A percentile compares a stretch with the other conserved stretches of the same genome.
Evolutionary conservation across 2,329 filamentous ascomycete species (phyloP).

Genomic region (Ampelomyces quisqualis): DNA sequence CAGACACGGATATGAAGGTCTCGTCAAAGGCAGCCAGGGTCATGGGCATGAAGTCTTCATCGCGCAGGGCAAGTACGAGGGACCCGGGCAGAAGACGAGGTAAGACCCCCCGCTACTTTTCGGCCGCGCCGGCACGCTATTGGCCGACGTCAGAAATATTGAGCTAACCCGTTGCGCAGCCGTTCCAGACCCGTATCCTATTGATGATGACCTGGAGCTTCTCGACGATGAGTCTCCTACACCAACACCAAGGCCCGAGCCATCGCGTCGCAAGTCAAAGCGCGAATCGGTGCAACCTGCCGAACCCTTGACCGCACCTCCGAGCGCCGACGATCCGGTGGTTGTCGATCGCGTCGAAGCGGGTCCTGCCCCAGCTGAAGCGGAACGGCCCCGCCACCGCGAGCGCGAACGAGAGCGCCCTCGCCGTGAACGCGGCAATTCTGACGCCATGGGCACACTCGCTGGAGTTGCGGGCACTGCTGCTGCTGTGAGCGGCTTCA

Average conservation of each 20-base stretch:
- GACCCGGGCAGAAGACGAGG: slow-evolving; percentile 54
- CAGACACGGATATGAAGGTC: slow-evolving; percentile 60
- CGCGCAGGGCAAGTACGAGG: slow-evolving; percentile 47
- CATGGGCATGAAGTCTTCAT: slow-evolving; percentile 58
- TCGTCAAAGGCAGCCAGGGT: slow-evolving; percentile 77
- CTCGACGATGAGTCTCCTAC: slow-evolving; percentile 45
- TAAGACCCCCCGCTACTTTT: slow-evolving; percentile 36
- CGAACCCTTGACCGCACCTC: slow-evolving; percentile 40
- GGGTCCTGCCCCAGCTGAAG: slow-evolving; percentile 50
- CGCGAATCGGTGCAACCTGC: slow-evolving; percentile 41
- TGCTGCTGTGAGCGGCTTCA: slow-evolving; percentile 55
- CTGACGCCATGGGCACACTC: slow-evolving; percentile 59
- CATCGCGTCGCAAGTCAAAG: slow-evolving; percentile 47
- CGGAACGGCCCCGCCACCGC: slow-evolving; percentile 45
- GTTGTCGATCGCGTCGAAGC: slow-evolving; percentile 43
- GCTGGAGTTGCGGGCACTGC: slow-evolving; percentile 34
- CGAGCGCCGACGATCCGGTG: slow-evolving; percentile 48
- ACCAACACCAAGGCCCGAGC: slow-evolving; percentile 35
- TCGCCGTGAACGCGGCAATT: slow-evolving; percentile 58
- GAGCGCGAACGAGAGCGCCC: slow-evolving; percentile 34
- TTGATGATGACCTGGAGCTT: slow-evolving; percentile 63
- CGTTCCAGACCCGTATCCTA: slow-evolving; percentile 60
- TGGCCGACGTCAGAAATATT: slow-evolving; percentile 39
- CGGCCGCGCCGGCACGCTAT: slow-evolving; percentile 17
- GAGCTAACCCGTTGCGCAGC: slow-evolving; percentile 39